Base-by-base conservation (phyloP, 768 basidiomycete species). In the Rhodotorula taiwanensis region DNA sequence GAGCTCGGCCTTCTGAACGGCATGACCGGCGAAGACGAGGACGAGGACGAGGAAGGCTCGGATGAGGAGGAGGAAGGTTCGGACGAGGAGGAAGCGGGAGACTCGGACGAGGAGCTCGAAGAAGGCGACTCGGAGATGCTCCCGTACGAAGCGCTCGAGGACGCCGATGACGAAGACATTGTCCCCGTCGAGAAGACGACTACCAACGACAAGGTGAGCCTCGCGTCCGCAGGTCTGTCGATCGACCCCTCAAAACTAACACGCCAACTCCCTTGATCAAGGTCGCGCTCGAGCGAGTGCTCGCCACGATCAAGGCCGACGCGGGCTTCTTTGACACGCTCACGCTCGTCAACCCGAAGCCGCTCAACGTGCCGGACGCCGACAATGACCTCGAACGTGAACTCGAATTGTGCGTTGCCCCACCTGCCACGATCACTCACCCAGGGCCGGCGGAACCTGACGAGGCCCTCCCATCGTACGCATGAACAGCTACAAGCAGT, bases 361-460 rank as follows among this genome's bases (percentile, higher is more conserved):
- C 80, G 25, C 85, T 89, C 59, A 81, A 85, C 6, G 85, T 84
- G 21, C 34, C 45, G 27, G 86, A 90, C 68, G 84, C 90, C 30
- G 76, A 87, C 55, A 87, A 92, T 75, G 94, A 98, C 76, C 80
- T 99, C 30, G 87, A 89, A 70, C 87, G 95, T 62, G 95, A 99
- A 77, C 83, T 97, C 47, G 88, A 90, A 23, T 97, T 99, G 92
- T 98, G 75, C 64, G 89, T 80, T 16, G 15, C 21, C 11, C 25
- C 20, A 21, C 27, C 48, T 58, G n/a, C 44, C n/a, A 18, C 21
- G 34, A 3, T 33, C 36, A 16, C 16, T 39, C 23, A 10, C 9
- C 58, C n/a, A n/a, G n/a, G 1, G n/a, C 11, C 5, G 5, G 18
- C 10, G 6, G 23, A 11, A 0, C 25, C 60, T 49, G 33, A 55